These are phyloP conservation scores for Acanthamoeba healyi DNA, from an alignment of 208 protist species.

Conservation along the genomic window DNA sequence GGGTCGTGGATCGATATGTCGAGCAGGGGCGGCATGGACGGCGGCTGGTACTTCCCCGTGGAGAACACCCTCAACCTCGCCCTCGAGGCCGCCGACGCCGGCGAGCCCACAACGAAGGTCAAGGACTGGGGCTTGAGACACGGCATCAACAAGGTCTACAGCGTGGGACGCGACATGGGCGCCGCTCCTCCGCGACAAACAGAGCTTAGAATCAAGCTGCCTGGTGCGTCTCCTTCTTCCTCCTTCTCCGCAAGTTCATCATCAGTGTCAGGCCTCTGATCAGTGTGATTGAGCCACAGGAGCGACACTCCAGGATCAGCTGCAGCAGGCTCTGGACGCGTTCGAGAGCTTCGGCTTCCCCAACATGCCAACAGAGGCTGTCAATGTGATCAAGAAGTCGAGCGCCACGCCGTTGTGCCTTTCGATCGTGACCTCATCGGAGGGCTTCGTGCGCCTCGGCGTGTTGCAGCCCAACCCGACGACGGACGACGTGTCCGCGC, in stretches of 20 bases:
- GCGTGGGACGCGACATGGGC: conserved; percentile 87
- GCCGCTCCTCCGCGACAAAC: conserved; percentile 87
- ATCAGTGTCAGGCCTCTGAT: too few relatives aligned
- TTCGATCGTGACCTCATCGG: conserved; percentile 81
- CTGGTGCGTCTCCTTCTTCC: conserved; percentile 49
- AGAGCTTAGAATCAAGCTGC: conserved; percentile 83
- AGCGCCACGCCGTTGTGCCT: conserved; percentile 76
- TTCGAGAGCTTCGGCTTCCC: conserved; percentile 86
- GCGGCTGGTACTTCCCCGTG: conserved; percentile 88
- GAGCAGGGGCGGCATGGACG: conserved; percentile 87
- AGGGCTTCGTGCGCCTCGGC: conserved; percentile 86
- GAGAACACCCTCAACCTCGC: conserved; percentile 82
- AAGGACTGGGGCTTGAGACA: conserved; percentile 80
- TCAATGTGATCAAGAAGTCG: conserved; percentile 70
- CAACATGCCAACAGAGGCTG: conserved; percentile 67
- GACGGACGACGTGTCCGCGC: conserved; percentile 54
- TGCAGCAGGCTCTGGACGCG: conserved; percentile 79
- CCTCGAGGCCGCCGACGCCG: conserved; percentile 83
- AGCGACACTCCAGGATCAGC: conserved; percentile 51
- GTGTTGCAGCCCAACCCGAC: conserved; percentile 80
- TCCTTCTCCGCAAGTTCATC: neutral
- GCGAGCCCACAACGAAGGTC: conserved; percentile 80
- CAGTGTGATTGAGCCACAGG: neutral
- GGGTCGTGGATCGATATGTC: conserved; percentile 89
- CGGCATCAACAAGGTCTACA: conserved; percentile 76